Conservation (phyloP, 176 grass and related monocot species). For the Typha latifolia region DNA sequence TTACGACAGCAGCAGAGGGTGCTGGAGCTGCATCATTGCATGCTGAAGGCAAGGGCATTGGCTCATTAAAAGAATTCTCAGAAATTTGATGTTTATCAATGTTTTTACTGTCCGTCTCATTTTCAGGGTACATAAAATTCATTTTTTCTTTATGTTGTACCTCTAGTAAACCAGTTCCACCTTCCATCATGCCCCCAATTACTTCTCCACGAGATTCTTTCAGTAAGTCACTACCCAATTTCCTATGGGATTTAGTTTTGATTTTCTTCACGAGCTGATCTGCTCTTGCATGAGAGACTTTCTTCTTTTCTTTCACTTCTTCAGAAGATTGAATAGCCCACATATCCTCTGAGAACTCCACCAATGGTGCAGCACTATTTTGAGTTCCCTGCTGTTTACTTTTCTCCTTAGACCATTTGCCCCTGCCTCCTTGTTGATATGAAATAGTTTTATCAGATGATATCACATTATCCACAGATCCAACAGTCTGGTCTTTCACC, state of each 20-base stretch:
- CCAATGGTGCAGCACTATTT: constrained; percentile 27
- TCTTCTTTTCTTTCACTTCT: constrained; percentile 47
- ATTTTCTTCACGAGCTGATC: constrained; percentile 44
- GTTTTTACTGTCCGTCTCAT: constrained; percentile 37
- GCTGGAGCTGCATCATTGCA: constrained; percentile 35
- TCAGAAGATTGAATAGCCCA: constrained; percentile 29
- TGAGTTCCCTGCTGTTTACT: constrained; percentile 55
- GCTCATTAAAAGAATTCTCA: constrained; percentile 28
- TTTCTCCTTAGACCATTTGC: constrained; percentile 37
- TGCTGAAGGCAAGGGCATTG: constrained; percentile 35
- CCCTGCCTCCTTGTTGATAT: constrained; percentile 35
- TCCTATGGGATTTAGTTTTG: constrained; percentile 49
- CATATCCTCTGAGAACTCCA: constrained; percentile 38
- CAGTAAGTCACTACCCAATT: constrained; percentile 17
- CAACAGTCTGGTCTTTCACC: constrained; percentile 43
- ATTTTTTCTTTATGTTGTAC: constrained; percentile 29
- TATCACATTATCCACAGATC: constrained; percentile 24
- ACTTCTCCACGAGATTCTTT: constrained; percentile 30
- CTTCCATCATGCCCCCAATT: constrained; percentile 33
- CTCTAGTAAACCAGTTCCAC: constrained; percentile 38
- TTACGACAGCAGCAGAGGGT: constrained; percentile 41
- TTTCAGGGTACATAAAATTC: constrained; percentile 31
- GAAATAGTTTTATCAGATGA: constrained; percentile 15
- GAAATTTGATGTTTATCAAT: constrained; percentile 28
- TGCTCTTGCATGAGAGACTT: constrained; percentile 38